Base-by-base conservation (phyloP, 1,284 basidiomycete species). In the Ganoderma resinaceum region DNA sequence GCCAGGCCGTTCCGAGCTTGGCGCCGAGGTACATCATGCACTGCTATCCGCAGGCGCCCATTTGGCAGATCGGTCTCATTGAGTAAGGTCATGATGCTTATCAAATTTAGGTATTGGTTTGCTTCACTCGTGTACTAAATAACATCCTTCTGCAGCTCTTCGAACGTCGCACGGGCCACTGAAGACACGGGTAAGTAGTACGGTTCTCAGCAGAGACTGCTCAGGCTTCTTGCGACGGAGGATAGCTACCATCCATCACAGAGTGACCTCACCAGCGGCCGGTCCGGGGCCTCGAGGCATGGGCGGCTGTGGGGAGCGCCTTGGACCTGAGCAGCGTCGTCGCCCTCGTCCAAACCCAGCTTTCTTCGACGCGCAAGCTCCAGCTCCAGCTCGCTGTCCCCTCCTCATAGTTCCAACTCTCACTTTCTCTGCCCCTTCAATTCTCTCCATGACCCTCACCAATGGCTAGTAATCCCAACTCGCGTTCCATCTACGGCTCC, bases 401-500 rank as follows among this genome's bases (percentile, higher is more conserved):
- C 35, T 58, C 57, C 20, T 58, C 57, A 35, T 57, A n/a, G n/a
- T n/a, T n/a, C n/a, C n/a, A n/a, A n/a, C n/a, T 33, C 33, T 18
- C 53, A 33, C 35, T 58, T 42, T 26, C 4, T 33, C 29, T 55
- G 3, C 29, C 33, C 23, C 46, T 9, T 23, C 20, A 12, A 29
- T 3, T 16, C 26, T 37, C 16, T 18, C 62, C 49, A 70, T 69
- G 71, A 52, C 26, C 37, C 43, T 46, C 20, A 8, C 2, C 43
- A 31, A 72, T 72, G 72, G 65, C 72, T 46, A 57, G 58, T 46
- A 65, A 68, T 12, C 68, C 76, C 31, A 70, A 74, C 53, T 73
- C 76, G 6, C 76, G 76, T 59, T 79, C 78, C 29, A 69, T 78
- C 53, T 75, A 78, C 71, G 76, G 74, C 66, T 80, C 78, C 3